Conservation (phyloP, 2,329 filamentous ascomycete species). For the Sclerotinia spermophila region DNA sequence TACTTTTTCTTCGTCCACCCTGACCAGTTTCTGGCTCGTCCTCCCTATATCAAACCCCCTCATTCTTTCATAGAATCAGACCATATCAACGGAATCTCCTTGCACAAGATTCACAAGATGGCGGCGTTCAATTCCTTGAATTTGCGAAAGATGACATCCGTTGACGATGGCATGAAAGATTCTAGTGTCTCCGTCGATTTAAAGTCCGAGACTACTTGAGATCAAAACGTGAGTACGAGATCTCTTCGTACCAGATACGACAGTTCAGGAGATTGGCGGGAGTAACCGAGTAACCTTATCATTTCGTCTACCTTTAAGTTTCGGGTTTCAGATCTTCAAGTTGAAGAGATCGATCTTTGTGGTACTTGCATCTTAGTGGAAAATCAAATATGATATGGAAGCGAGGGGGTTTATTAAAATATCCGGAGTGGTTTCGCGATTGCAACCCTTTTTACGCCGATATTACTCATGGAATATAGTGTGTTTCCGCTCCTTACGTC, state of each 20-base stretch:
- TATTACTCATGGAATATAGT: background rate
- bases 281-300: constrained; percentile 8
- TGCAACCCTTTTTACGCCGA: background rate
- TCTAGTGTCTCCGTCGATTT: background rate
- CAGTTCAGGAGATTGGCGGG: background rate
- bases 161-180: background rate
- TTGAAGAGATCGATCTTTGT: background rate
- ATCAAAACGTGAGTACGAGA: background rate
- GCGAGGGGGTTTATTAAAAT: background rate
- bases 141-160: background rate
- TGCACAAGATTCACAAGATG: background rate
- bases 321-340: background rate
- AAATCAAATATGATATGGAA: background rate
- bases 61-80: background rate
- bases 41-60: background rate
- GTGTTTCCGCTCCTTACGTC: background rate
- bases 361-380: background rate
- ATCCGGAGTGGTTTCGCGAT: background rate
- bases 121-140: background rate
- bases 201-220: background rate
- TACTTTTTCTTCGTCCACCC: background rate
- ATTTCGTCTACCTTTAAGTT: background rate
- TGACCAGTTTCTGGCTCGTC: background rate
- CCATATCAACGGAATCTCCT: background rate
- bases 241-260: background rate